phyloP scores from a whole-genome alignment of 495 filamentous ascomycete species.

The Choiromyces venosus region DNA sequence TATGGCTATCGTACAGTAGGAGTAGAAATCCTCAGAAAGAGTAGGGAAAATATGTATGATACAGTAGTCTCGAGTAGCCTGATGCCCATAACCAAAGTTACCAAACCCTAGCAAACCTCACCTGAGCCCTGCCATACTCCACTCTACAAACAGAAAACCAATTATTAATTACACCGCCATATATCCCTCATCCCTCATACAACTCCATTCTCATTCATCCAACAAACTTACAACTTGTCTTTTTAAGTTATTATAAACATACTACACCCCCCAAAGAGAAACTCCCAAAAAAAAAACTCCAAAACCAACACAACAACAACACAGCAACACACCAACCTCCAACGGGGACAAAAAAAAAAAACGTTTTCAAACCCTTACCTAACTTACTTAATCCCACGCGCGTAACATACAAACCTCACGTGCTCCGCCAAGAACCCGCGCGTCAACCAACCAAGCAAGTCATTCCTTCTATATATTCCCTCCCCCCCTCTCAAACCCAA shows the following conservation, averaged over 20 bases:
- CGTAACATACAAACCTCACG: not conserved
- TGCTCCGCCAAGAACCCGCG: not conserved
- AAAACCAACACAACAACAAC: not conserved
- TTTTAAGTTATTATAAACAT: not conserved
- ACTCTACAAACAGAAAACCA: too few species aligned
- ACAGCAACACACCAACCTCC: too few species aligned
- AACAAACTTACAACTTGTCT: not conserved
- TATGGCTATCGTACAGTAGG: not conserved
- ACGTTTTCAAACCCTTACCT: not conserved
- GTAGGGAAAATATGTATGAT: too few species aligned
- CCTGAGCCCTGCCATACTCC: too few species aligned
- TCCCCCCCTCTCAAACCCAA: not conserved
- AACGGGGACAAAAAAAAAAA: not conserved
- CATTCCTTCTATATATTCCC: too few species aligned
- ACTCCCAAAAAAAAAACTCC: not conserved
- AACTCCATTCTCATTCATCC: not conserved
- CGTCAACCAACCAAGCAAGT: constrained; percentile 3
- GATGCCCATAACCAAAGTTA: not conserved
- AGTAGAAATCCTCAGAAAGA: not conserved
- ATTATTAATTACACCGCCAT: not conserved
- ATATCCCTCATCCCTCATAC: constrained; percentile 1
- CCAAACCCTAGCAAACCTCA: not conserved
- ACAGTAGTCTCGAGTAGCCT: too few species aligned
- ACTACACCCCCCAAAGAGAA: not conserved
- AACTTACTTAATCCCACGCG: not conserved